Evolutionary conservation across 129 eudicot species (phyloP).

Genomic region (Lonicera japonica): DNA sequence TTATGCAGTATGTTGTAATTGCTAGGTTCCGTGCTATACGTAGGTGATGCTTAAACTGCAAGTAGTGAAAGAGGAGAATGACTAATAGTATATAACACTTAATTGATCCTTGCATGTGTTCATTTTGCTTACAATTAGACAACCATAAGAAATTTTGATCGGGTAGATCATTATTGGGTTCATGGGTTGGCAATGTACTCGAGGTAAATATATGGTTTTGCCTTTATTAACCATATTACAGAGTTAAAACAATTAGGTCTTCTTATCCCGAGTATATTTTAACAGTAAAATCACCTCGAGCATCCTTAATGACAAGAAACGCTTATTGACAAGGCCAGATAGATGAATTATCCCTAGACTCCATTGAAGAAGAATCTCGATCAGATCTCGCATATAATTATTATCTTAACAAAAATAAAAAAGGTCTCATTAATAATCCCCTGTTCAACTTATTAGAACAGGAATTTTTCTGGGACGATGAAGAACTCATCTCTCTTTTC

Average conservation of each 20-base stretch:
- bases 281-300: too few species aligned
- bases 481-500: slow-evolving; percentile 64
- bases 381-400: neutral
- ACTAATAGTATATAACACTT: neutral
- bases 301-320: too few species aligned
- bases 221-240: too few species aligned
- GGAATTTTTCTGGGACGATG: slow-evolving; percentile 86
- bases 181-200: too few species aligned
- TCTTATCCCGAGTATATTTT: too few species aligned
- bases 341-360: slow-evolving; percentile 29
- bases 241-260: too few species aligned
- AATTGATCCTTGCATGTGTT: too few species aligned
- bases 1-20: neutral
- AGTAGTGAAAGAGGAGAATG: neutral
- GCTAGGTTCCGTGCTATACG: neutral
- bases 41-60: neutral
- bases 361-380: slow-evolving; percentile 8
- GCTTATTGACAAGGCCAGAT: too few species aligned
- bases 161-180: too few species aligned
- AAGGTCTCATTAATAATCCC: slow-evolving; percentile 9
- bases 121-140: too few species aligned
- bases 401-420: neutral
- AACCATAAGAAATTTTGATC: too few species aligned
- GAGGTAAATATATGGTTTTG: too few species aligned
- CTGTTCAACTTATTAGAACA: slow-evolving; percentile 36